Percentiles rank a stretch among this genome's conserved stretches.
These are phyloP conservation scores for Rhizophlyctis rosea DNA, from an alignment of 192 early-diverging fungal species.

Conservation along the genomic window DNA sequence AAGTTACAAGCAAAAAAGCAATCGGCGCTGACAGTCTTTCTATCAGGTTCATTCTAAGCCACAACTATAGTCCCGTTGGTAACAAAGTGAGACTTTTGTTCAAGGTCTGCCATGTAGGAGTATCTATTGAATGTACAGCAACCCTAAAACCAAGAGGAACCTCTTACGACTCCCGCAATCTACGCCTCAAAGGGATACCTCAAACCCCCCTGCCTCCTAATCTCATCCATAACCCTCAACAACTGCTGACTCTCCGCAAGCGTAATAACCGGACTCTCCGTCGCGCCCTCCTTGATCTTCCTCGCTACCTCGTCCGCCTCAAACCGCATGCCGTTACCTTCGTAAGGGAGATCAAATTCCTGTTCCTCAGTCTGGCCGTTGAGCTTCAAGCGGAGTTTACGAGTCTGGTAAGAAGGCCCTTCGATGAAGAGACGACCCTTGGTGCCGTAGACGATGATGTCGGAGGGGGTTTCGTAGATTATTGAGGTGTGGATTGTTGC, in stretches of 20 bases:
- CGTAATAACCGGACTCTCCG: neutral
- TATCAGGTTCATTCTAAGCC: no score
- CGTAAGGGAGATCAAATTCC: neutral
- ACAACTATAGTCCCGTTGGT: no score
- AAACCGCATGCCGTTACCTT: slow-evolving; percentile 1
- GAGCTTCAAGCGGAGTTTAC: neutral
- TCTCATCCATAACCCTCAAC: neutral
- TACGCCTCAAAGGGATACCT: neutral
- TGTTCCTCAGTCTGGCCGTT: neutral
- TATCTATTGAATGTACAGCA: no score
- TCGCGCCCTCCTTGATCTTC: neutral
- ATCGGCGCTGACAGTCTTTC: no score
- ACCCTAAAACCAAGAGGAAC: no score
- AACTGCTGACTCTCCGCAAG: neutral
- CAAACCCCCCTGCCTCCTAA: neutral
- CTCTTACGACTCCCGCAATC: no score
- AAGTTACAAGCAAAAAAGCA: no score
- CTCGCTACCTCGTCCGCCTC: neutral
- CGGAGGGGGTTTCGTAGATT: neutral
- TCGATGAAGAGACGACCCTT: neutral
- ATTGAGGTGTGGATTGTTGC: slow-evolving; percentile 1
- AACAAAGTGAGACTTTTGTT: no score
- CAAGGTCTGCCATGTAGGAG: no score
- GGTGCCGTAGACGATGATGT: neutral
- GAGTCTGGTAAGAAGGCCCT: neutral